These are phyloP conservation scores for Arxiozyma bovina DNA, from an alignment of 1,139 yeast genomes.

Conservation along the genomic window DNA sequence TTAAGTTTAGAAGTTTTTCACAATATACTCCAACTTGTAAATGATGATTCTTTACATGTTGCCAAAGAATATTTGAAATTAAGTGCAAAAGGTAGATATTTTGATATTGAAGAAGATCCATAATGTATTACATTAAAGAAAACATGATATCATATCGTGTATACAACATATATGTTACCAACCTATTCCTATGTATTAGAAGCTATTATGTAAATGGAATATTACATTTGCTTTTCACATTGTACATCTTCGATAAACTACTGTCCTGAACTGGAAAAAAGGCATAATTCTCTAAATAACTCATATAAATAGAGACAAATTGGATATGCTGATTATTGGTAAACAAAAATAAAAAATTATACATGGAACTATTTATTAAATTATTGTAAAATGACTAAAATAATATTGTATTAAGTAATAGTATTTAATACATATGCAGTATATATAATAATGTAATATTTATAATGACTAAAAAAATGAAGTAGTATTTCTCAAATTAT, in stretches of 20 bases:
- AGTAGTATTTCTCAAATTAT: constrained; percentile 7
- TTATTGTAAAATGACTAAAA: neutral
- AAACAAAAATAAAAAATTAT: too few relatives aligned
- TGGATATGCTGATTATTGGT: neutral
- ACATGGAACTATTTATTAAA: neutral
- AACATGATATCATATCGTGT: too few relatives aligned
- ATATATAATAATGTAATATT: neutral
- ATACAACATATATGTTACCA: too few relatives aligned
- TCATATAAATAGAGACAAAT: neutral
- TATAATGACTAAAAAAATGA: constrained; percentile 9
- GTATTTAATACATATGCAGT: neutral
- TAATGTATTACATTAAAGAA: neutral
- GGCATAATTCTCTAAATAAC: neutral
- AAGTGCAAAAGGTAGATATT: constrained; percentile 39
- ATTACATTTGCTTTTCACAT: too few relatives aligned
- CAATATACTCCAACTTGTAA: constrained; percentile 54
- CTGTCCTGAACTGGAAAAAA: neutral
- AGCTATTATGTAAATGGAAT: neutral
- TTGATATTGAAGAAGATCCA: constrained; percentile 23
- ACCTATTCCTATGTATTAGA: too few relatives aligned
- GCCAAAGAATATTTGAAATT: constrained; percentile 35
- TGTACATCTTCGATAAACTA: too few relatives aligned
- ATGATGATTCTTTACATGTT: constrained; percentile 45
- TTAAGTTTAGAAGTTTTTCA: constrained; percentile 49
- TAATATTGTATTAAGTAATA: neutral